phyloP scores from a whole-genome alignment of 2,329 filamentous ascomycete genomes.

The Fusarium foetens region DNA sequence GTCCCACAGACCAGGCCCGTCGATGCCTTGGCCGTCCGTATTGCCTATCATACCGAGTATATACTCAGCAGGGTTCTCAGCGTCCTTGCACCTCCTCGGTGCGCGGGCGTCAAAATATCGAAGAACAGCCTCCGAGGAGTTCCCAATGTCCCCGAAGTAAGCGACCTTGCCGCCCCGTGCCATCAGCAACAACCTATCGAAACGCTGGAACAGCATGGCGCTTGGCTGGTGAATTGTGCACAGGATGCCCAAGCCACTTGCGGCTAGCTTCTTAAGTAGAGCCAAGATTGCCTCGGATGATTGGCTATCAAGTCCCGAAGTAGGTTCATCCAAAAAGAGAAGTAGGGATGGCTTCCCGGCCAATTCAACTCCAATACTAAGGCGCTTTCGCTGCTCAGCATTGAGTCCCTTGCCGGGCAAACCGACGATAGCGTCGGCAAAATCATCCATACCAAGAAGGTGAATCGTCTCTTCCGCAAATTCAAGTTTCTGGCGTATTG shows the following conservation, averaged over 20 bases:
- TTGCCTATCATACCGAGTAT: slow-evolving; percentile 56
- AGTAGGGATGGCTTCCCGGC: slow-evolving; percentile 66
- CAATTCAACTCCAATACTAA: slow-evolving; percentile 69
- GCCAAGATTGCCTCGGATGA: background rate
- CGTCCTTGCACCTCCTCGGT: slow-evolving; percentile 65
- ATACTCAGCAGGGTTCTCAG: slow-evolving; percentile 79
- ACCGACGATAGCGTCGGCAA: slow-evolving; percentile 73
- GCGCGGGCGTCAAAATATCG: slow-evolving; percentile 69
- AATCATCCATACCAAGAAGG: slow-evolving; percentile 74
- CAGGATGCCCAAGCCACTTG: slow-evolving; percentile 53
- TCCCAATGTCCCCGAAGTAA: slow-evolving; percentile 74
- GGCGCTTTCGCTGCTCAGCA: slow-evolving; percentile 69
- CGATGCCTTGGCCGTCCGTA: background rate
- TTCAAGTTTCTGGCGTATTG: slow-evolving; percentile 63
- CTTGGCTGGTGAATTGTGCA: slow-evolving; percentile 50
- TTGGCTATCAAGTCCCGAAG: slow-evolving; percentile 40
- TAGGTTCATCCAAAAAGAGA: slow-evolving; percentile 71
- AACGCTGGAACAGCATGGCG: slow-evolving; percentile 62
- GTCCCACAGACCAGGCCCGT: background rate
- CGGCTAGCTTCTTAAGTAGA: background rate
- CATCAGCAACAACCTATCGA: slow-evolving; percentile 72
- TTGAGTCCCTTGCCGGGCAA: slow-evolving; percentile 69
- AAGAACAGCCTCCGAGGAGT: slow-evolving; percentile 65
- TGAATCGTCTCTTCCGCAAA: slow-evolving; percentile 70
- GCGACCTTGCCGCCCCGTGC: slow-evolving; percentile 72